A percentile compares a stretch with the other conserved stretches of the same genome.
phyloP scores from a whole-genome alignment of 2,329 filamentous ascomycete genomes.

The Calonectria ilicicola region DNA sequence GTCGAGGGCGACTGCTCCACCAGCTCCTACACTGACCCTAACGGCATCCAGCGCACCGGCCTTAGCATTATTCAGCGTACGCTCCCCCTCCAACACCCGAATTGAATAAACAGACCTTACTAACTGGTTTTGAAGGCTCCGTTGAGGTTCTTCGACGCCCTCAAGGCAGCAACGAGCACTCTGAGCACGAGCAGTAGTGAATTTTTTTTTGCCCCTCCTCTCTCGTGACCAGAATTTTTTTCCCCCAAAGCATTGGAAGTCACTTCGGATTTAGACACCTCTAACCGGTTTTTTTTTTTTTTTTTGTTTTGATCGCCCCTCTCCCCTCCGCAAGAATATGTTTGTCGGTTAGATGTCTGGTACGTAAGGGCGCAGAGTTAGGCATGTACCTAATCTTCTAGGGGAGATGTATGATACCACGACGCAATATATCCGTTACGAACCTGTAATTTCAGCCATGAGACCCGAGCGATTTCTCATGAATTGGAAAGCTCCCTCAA shows the following conservation, averaged over 20 bases:
- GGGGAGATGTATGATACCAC: constrained; percentile 41
- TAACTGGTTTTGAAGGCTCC: constrained; percentile 49
- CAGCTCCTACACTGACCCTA: constrained; percentile 73
- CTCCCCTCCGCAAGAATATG: constrained; percentile 36
- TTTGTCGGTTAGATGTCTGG: constrained; percentile 37
- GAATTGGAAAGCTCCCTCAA: not conserved
- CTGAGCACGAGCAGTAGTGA: constrained; percentile 36
- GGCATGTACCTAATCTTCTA: constrained; percentile 29
- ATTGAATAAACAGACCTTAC: not conserved
- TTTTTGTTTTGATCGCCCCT: constrained; percentile 7
- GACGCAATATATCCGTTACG: constrained; percentile 38
- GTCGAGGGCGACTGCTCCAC: constrained; percentile 86
- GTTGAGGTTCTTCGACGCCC: constrained; percentile 61
- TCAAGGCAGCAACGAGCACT: constrained; percentile 35
- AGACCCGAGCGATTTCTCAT: not conserved
- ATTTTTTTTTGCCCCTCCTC: not conserved
- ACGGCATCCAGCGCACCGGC: constrained; percentile 73
- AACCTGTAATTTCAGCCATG: not conserved
- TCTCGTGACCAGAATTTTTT: constrained; percentile 31
- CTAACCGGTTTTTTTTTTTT: not conserved
- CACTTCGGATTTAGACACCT: not conserved
- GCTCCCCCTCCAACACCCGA: constrained; percentile 48
- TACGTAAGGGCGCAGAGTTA: constrained; percentile 36
- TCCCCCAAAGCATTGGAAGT: constrained; percentile 6
- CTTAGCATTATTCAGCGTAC: constrained; percentile 86